These are phyloP conservation scores for Trametes cubensis DNA, from an alignment of 768 basidiomycete species.

Conservation along the genomic window DNA sequence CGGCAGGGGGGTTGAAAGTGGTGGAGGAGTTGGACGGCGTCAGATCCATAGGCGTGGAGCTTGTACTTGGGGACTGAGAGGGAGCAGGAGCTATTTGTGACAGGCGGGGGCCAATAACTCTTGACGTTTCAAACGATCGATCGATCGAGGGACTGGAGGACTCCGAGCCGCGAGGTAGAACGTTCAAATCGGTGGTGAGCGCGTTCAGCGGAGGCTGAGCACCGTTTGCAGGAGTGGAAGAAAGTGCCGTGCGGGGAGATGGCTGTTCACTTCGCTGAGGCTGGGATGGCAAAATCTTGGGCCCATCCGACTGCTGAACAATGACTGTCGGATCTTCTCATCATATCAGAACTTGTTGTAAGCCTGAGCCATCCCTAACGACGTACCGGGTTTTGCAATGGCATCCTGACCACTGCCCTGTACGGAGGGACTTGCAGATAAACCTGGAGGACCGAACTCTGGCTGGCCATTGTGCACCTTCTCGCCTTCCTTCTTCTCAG, in stretches of 20 bases:
- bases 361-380: not conserved
- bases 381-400: not conserved
- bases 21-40: constrained; percentile 27
- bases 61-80: constrained; percentile 11
- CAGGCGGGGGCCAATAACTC: constrained; percentile 20
- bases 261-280: not conserved
- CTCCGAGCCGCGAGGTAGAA: not conserved
- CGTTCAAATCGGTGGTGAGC: not conserved
- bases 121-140: constrained; percentile 8
- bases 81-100: not conserved
- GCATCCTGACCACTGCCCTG: constrained; percentile 2
- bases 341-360: not conserved
- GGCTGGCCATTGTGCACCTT: constrained; percentile 13
- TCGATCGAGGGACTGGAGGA: constrained; percentile 18
- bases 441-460: constrained; percentile 14
- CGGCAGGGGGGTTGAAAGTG: constrained; percentile 42
- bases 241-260: not conserved
- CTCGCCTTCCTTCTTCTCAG: constrained; percentile 49
- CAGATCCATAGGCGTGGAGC: constrained; percentile 15
- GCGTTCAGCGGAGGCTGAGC: not conserved
- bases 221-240: not conserved
- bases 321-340: constrained; percentile 2
- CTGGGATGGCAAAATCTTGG: not conserved
- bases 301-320: constrained; percentile 2
- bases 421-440: constrained; percentile 12